Evolutionary conservation across 306 rosid genomes (phyloP).

Genomic region (Oxytropis ochrocephala): DNA sequence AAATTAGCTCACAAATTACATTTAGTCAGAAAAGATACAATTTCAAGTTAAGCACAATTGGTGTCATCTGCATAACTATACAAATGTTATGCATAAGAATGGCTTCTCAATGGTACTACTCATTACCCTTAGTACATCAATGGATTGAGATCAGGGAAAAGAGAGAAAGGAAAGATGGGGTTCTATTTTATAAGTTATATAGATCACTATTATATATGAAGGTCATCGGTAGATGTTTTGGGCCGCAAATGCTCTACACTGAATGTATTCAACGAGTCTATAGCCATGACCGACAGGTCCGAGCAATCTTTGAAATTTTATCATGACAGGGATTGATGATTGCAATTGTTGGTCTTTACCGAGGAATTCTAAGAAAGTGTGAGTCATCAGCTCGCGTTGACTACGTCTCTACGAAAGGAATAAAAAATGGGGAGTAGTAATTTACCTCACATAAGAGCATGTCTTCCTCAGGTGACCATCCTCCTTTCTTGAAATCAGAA

Average conservation of each 20-base stretch:
- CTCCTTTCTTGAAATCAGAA: slow-evolving; percentile 99
- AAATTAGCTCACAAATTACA: slow-evolving; percentile 15
- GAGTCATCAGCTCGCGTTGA: too few species aligned
- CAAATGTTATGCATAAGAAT: neutral
- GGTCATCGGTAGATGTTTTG: too few species aligned
- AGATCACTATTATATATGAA: too few species aligned
- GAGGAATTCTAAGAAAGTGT: too few species aligned
- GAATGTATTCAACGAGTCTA: too few species aligned
- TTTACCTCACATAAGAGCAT: slow-evolving; percentile 91
- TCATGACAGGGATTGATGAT: too few species aligned
- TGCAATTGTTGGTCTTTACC: too few species aligned
- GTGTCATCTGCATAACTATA: neutral
- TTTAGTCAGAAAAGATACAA: neutral
- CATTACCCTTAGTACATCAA: neutral
- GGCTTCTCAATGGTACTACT: slow-evolving; percentile 6
- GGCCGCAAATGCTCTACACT: too few species aligned
- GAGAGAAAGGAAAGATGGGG: neutral
- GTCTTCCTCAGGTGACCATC: slow-evolving; percentile 99
- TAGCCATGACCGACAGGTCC: too few species aligned
- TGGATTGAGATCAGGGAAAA: neutral
- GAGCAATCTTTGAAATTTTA: too few species aligned
- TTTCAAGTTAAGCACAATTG: neutral
- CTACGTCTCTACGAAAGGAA: too few species aligned
- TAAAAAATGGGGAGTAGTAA: slow-evolving; percentile 11
- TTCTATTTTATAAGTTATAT: neutral